Base-by-base conservation (phyloP, 2,329 filamentous ascomycete species). In the Dendrostoma leiphaemia region DNA sequence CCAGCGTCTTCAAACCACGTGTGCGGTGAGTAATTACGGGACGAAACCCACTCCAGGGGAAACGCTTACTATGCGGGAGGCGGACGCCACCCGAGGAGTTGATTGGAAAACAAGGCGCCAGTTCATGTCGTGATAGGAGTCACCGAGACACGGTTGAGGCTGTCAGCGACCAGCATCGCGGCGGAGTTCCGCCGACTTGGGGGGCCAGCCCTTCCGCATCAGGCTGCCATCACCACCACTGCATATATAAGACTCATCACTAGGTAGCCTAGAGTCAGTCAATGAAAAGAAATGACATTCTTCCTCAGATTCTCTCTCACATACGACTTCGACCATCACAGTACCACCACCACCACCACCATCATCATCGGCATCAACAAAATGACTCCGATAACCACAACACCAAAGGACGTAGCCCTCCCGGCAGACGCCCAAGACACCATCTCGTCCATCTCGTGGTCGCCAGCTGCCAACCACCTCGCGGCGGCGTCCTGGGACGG, bases 401-500 rank as follows among this genome's bases (percentile, higher is more conserved):
- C 26, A 46, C n/a, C 53, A 34, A 35, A 57, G 9, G 66, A 68
- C 40, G 48, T 64, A 34, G 60, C 51, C 4, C 51, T 69, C 15
- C 64, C 67, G 7, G 50, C 58, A 3, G 65, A 67, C 49, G 62
- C 63, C 12, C 51, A 63, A 28, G 70, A 72, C 56, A 71, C 67
- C 58, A 65, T 72, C 64, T 66, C 65, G 38, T 62, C 66, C 32
- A 38, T 72, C 57, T 66, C 69, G 23, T 72, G 68, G 69, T 70
- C 69, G 54, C 69, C 67, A 3, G 57, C 57, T 31, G 56, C 62
- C 24, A 60, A 69, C 43, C 63, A 68, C 52, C 48, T 72, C 38
- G 69, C 69, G 9, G 66, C 65, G 31, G 63, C 67, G 15, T 67
- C 63, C 17, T 72, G 70, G 70, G 70, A 72, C 50, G 63, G 65